A percentile compares a stretch with the other conserved stretches of the same genome.
Conservation (phyloP, 1,284 basidiomycete genomes). For the Retiboletus fuscus region DNA sequence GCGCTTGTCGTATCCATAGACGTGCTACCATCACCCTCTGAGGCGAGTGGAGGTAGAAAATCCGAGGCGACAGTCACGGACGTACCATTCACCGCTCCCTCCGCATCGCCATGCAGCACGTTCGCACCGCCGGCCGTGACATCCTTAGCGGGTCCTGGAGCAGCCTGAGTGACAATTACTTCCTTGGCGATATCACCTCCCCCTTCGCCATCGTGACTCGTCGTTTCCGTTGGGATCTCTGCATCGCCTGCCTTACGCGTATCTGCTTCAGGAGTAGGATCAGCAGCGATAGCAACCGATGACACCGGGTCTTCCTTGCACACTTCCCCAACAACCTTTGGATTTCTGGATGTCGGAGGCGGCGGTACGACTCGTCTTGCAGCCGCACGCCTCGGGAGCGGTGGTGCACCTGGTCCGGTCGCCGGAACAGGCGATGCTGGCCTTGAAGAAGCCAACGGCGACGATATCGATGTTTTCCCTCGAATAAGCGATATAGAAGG, state of each 20-base stretch:
- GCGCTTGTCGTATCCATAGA: slow-evolving; percentile 40
- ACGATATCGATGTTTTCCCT: slow-evolving; percentile 36
- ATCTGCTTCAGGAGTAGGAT: slow-evolving; percentile 9
- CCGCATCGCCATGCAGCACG: background rate
- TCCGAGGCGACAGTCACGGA: slow-evolving; percentile 14
- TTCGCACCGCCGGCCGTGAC: background rate
- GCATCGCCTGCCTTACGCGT: slow-evolving; percentile 5
- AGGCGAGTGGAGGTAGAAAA: background rate
- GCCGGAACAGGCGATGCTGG: slow-evolving; percentile 37
- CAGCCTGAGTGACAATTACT: background rate
- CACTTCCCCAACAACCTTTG: slow-evolving; percentile 12
- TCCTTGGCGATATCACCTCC: slow-evolving; percentile 5
- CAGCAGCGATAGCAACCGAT: background rate
- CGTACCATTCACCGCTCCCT: slow-evolving; percentile 2
- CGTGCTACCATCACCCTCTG: slow-evolving; percentile 19
- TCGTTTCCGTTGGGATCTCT: slow-evolving; percentile 13
- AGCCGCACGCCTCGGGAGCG: slow-evolving; percentile 46
- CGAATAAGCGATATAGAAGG: slow-evolving; percentile 29
- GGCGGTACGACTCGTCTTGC: slow-evolving; percentile 45
- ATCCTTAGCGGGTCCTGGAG: slow-evolving; percentile 3
- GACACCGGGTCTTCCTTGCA: slow-evolving; percentile 15
- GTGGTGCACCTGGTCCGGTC: slow-evolving; percentile 36
- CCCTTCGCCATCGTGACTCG: background rate
- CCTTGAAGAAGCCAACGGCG: slow-evolving; percentile 41
- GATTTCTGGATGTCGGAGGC: slow-evolving; percentile 23